These are phyloP conservation scores for Pisolithus tinctorius DNA, from an alignment of 768 basidiomycete genomes.

Conservation along the genomic window DNA sequence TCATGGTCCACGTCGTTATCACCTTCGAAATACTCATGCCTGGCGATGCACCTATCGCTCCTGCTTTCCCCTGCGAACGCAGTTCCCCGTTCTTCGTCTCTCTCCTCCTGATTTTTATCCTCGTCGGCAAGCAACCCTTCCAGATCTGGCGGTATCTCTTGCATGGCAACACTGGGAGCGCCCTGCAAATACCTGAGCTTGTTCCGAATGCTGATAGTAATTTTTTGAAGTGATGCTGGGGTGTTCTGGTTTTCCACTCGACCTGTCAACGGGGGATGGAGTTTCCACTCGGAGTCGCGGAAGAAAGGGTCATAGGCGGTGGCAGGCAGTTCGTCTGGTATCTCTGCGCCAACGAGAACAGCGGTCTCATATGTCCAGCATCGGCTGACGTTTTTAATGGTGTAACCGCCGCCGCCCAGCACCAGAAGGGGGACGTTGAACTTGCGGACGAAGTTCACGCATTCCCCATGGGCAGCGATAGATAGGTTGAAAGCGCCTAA, in stretches of 20 bases:
- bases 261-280: slow-evolving; percentile 88
- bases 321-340: slow-evolving; percentile 81
- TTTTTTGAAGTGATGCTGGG: slow-evolving; percentile 72
- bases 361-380: slow-evolving; percentile 99
- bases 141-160: slow-evolving; percentile 91
- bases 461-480: slow-evolving; percentile 96
- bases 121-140: slow-evolving; percentile 72
- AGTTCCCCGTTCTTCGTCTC: slow-evolving; percentile 59
- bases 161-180: slow-evolving; percentile 95
- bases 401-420: slow-evolving; percentile 94
- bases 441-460: slow-evolving; percentile 92
- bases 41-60: slow-evolving; percentile 42
- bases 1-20: slow-evolving; percentile 61
- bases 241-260: slow-evolving; percentile 94
- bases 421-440: slow-evolving; percentile 89
- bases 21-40: slow-evolving; percentile 71
- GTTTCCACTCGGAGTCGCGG: slow-evolving; percentile 82
- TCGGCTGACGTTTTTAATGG: slow-evolving; percentile 95
- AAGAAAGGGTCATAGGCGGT: slow-evolving; percentile 94
- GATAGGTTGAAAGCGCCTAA: slow-evolving; percentile 96
- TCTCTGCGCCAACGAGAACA: slow-evolving; percentile 74
- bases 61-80: slow-evolving; percentile 48
- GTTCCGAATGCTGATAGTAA: slow-evolving; percentile 77
- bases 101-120: slow-evolving; percentile 59
- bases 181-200: slow-evolving; percentile 90